A percentile compares a stretch with the other conserved stretches of the same genome.
Conservation (phyloP, 2,329 filamentous ascomycete species). For the Pyrenophora tritici-repentis region DNA sequence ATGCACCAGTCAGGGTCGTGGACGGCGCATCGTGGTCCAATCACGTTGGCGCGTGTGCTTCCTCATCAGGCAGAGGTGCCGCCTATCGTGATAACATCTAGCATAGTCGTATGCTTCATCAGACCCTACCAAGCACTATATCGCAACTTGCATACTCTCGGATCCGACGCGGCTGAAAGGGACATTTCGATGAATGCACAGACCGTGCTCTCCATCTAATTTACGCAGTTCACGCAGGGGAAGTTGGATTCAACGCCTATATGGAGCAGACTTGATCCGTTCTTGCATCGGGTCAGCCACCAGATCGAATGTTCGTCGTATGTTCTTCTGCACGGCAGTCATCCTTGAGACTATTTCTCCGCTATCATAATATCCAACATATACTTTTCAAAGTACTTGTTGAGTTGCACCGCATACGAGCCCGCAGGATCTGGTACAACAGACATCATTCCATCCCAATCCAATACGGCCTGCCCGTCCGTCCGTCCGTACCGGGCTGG, state of each 20-base stretch:
- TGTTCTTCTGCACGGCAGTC: neutral
- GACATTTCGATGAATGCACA: no score
- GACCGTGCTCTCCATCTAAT: no score
- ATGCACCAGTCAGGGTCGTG: constrained; percentile 12
- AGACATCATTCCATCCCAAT: constrained; percentile 20
- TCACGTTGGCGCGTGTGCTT: constrained; percentile 1
- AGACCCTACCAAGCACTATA: neutral
- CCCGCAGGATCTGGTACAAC: constrained; percentile 24
- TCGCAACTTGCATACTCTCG: constrained; percentile 5
- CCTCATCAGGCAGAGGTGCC: neutral
- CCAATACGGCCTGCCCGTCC: constrained; percentile 7
- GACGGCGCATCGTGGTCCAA: constrained; percentile 2
- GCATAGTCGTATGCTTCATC: neutral
- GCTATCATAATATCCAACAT: neutral
- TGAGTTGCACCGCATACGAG: constrained; percentile 13
- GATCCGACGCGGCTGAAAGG: constrained; percentile 12
- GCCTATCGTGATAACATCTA: neutral
- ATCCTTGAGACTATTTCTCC: constrained; percentile 2
- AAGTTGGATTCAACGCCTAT: no score
- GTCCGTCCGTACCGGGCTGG: constrained; percentile 22
- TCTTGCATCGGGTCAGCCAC: neutral
- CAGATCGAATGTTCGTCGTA: constrained; percentile 8
- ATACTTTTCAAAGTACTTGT: constrained; percentile 15
- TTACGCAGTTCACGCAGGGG: no score
- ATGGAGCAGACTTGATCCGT: neutral